phyloP scores from a whole-genome alignment of 805 yeast species.

The Kazachstania bromeliacearum region DNA sequence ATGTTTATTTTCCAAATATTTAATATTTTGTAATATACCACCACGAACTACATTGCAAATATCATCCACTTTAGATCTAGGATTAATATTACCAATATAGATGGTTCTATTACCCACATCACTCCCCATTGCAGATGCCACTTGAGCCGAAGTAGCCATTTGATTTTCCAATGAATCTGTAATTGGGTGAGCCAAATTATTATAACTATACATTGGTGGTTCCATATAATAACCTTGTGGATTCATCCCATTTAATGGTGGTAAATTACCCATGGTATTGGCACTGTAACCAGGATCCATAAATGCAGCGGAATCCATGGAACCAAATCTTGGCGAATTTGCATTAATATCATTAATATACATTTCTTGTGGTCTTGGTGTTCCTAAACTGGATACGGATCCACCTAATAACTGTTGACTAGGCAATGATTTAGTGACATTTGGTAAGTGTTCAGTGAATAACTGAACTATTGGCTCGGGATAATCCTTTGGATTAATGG shows the following conservation, averaged over 20 bases:
- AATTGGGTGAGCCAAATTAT: conserved; percentile 16
- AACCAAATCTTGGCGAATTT: conserved; percentile 2
- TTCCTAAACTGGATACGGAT: background rate
- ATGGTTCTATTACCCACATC: conserved; percentile 53
- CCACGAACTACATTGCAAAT: conserved; percentile 70
- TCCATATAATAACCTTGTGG: conserved; percentile 9
- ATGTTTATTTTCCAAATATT: conserved; percentile 40
- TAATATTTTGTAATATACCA: conserved; percentile 58
- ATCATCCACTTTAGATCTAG: conserved; percentile 58
- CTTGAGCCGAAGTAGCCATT: conserved; percentile 21
- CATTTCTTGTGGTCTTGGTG: conserved; percentile 20
- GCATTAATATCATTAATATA: conserved; percentile 10
- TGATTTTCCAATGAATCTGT: conserved; percentile 25
- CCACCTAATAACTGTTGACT: conserved; percentile 7
- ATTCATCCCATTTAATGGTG: background rate
- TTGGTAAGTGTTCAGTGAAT: conserved; percentile 12
- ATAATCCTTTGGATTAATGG: conserved; percentile 10
- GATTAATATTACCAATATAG: conserved; percentile 57
- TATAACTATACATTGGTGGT: conserved; percentile 10
- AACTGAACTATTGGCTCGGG: conserved; percentile 12
- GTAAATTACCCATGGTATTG: background rate
- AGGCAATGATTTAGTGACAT: conserved; percentile 13
- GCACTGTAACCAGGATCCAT: background rate
- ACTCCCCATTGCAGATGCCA: conserved; percentile 26
- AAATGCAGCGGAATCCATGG: conserved; percentile 1